Evolutionary conservation across 352 stramenopile genomes (phyloP).

Genomic region (Phytopythium boreale): DNA sequence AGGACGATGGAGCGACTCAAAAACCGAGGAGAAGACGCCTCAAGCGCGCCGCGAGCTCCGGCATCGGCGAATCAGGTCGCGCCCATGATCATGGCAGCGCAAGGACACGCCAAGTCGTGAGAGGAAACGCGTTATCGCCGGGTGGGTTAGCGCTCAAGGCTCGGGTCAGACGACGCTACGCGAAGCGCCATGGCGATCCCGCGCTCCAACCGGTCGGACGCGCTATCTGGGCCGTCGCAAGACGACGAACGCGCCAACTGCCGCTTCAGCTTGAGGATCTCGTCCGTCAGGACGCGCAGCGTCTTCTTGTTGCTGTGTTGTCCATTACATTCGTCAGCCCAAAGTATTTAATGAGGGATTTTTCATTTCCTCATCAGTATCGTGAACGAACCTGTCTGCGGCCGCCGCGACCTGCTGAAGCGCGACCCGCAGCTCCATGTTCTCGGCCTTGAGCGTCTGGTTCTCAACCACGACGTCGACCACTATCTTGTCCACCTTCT

Average conservation of each 20-base stretch:
- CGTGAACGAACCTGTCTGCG: slow-evolving; percentile 9
- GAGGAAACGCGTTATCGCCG: background rate
- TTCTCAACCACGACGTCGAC: slow-evolving; percentile 43
- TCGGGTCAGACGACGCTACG: background rate
- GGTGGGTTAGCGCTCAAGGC: background rate
- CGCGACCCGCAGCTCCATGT: slow-evolving; percentile 33
- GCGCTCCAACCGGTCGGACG: slow-evolving; percentile 2
- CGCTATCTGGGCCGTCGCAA: background rate
- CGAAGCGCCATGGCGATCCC: slow-evolving; percentile 6
- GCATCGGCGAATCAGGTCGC: background rate
- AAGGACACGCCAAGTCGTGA: background rate
- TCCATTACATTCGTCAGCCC: background rate
- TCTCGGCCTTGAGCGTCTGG: slow-evolving; percentile 34
- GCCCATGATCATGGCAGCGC: background rate
- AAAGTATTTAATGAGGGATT: background rate
- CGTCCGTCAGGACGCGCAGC: slow-evolving; percentile 35
- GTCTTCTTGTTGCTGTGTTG: slow-evolving; percentile 40
- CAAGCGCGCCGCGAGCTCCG: background rate
- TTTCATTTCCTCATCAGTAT: background rate
- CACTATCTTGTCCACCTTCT: slow-evolving; percentile 35
- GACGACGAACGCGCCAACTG: background rate
- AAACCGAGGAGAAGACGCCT: background rate
- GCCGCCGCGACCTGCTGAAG: slow-evolving; percentile 16
- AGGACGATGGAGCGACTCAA: background rate
- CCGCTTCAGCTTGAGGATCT: slow-evolving; percentile 50